Conservation (phyloP, 2,329 filamentous ascomycete genomes). For the Aspergillus neotritici region DNA sequence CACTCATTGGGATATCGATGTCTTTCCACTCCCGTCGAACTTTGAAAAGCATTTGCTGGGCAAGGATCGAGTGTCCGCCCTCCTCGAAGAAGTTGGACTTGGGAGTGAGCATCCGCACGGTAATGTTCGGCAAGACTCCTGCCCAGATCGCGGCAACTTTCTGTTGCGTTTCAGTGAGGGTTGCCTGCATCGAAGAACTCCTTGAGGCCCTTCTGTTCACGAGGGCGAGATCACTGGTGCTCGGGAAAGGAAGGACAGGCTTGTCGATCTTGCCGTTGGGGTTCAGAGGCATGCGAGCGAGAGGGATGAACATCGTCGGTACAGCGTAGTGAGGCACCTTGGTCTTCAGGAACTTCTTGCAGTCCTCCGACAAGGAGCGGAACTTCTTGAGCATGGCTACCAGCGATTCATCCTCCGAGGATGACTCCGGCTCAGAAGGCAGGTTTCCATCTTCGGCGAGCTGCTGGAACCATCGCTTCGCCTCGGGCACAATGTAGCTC, state of each 20-base stretch:
- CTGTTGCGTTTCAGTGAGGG: slow-evolving; percentile 55
- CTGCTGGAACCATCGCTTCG: slow-evolving; percentile 66
- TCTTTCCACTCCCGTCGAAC: slow-evolving; percentile 58
- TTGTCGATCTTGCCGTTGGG: slow-evolving; percentile 83
- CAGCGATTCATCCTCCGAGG: slow-evolving; percentile 45
- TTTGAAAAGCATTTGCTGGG: slow-evolving; percentile 72
- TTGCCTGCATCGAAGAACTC: slow-evolving; percentile 46
- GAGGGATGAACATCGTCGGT: slow-evolving; percentile 66
- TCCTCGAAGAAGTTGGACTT: slow-evolving; percentile 69
- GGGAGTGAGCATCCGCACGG: slow-evolving; percentile 60
- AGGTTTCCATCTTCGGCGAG: slow-evolving; percentile 47
- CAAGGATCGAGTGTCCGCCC: slow-evolving; percentile 74
- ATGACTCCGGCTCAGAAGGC: too few species aligned
- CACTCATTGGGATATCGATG: slow-evolving; percentile 63
- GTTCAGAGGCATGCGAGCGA: slow-evolving; percentile 70
- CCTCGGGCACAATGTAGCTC: slow-evolving; percentile 83
- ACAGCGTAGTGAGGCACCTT: slow-evolving; percentile 71
- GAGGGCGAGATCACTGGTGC: slow-evolving; percentile 49
- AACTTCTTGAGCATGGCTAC: slow-evolving; percentile 56
- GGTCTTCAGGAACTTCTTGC: slow-evolving; percentile 63
- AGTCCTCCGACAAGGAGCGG: slow-evolving; percentile 54
- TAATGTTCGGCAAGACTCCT: slow-evolving; percentile 60
- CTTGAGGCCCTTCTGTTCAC: slow-evolving; percentile 15
- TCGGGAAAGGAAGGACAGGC: slow-evolving; percentile 73
- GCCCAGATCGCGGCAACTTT: slow-evolving; percentile 68